Conservation (phyloP, 352 stramenopile species). For the Pythium scleroteichum region DNA sequence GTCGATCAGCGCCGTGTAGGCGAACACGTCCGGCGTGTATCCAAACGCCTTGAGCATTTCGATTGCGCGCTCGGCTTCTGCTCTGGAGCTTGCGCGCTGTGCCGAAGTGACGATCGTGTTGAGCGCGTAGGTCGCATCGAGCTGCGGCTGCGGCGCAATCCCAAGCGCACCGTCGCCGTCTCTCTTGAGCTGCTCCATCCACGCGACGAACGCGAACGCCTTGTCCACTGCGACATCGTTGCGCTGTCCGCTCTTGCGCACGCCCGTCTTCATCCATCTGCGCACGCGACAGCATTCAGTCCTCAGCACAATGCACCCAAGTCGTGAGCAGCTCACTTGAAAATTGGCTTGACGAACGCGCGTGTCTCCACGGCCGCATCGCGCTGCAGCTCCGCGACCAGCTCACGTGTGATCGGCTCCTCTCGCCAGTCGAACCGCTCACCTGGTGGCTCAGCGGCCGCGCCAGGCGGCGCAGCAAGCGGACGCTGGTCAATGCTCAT, state of each 20-base stretch:
- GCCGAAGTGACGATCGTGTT: conserved; percentile 77
- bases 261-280: conserved; percentile 64
- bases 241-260: conserved; percentile 60
- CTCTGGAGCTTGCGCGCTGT: conserved; percentile 49
- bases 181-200: conserved; percentile 57
- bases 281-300: background rate
- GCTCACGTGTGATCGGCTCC: conserved; percentile 11
- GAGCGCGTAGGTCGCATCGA: conserved; percentile 70
- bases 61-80: conserved; percentile 59
- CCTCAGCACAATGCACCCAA: conserved; percentile 4
- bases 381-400: conserved; percentile 32
- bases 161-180: conserved; percentile 41
- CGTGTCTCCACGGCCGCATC: conserved; percentile 48
- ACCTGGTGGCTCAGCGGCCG: background rate
- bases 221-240: conserved; percentile 54
- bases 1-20: conserved; percentile 77
- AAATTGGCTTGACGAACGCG: conserved; percentile 63
- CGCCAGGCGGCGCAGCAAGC: too few species aligned
- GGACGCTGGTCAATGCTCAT: too few species aligned
- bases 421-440: conserved; percentile 16
- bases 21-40: conserved; percentile 72
- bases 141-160: conserved; percentile 36
- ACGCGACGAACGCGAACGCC: conserved; percentile 66
- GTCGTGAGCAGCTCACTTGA: conserved; percentile 30
- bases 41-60: conserved; percentile 44